Percentiles rank a stretch among this genome's conserved stretches.
Evolutionary conservation across 2,329 filamentous ascomycete genomes (phyloP).

Genomic region (Cordyceps fumosorosea): DNA sequence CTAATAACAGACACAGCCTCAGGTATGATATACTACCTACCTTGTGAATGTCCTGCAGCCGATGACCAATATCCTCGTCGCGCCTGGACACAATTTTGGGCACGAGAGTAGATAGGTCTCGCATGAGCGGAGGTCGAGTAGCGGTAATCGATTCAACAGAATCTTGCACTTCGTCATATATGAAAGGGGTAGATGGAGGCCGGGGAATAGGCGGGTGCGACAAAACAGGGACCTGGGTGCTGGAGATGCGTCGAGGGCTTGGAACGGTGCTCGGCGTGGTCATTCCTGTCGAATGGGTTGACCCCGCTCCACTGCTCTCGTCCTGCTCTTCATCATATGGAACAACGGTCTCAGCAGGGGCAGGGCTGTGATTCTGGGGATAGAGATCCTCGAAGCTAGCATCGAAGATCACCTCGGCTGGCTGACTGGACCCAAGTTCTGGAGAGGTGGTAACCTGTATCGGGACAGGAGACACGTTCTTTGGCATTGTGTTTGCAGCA

Average conservation of each 20-base stretch:
- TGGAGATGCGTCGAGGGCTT: background rate
- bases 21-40: background rate
- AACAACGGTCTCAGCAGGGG: background rate
- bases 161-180: background rate
- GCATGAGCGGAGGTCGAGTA: background rate
- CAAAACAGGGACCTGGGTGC: background rate
- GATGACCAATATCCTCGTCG: background rate
- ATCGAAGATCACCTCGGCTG: background rate
- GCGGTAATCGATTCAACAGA: background rate
- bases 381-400: background rate
- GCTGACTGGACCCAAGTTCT: background rate
- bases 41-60: slow-evolving; percentile 1
- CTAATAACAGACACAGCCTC: no score
- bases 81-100: background rate
- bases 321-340: background rate
- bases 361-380: no score
- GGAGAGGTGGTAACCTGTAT: background rate
- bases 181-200: background rate
- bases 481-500: background rate
- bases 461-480: background rate
- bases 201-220: background rate
- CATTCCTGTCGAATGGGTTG: background rate
- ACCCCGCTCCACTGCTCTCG: background rate
- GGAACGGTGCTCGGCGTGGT: background rate
- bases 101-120: background rate